Base-by-base conservation (phyloP, 2,329 filamentous ascomycete genomes). In the Daldinia sp. region DNA sequence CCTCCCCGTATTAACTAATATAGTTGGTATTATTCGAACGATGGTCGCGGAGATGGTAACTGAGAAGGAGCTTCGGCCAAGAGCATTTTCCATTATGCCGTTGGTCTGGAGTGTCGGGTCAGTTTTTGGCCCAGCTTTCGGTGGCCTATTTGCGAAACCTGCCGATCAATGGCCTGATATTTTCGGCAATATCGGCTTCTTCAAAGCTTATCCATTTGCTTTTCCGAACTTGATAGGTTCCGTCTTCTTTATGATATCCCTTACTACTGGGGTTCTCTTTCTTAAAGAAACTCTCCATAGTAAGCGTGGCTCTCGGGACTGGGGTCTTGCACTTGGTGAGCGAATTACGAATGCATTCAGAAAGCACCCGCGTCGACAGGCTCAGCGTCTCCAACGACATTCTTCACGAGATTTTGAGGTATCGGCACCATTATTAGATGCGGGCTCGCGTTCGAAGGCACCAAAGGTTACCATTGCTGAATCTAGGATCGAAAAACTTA, bases 1-100 rank as follows among this genome's bases (percentile, higher is more conserved):
- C 21, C 9, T 8, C 2, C 4, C 1, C 11, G n/a, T 39, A 52
- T 70, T 77, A 61, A 76, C 49, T 1, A 8, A 15, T 43, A n/a
- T 30, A 88, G 90, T 94, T n/a, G 91, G 95, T 1, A 97, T 97
- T 64, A 90, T 97, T 66, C 82, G 94, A 68, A 96, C 93, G 13
- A 93, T 95, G 80, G 93, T 97, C 1, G 94, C 94, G 0, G 94
- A 97, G 76, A 88, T 97, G 84, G 93, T 97, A 1, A 91, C 93
- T 0, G 88, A 95, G 75, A 93, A 86, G 75, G 90, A 93, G 73
- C 82, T 97, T 5, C 94, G 97, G 73, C 94, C 94, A 0, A 83
- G 88, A 53, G 95, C 95, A 0, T 98, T 98, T 76, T 93, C 90
- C 67, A 83, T 98, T 45, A 97, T 98, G 94, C 94, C 94, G 3